These are phyloP conservation scores for Trypanosoma theileri DNA, from an alignment of 208 protist species.

Conservation along the genomic window DNA sequence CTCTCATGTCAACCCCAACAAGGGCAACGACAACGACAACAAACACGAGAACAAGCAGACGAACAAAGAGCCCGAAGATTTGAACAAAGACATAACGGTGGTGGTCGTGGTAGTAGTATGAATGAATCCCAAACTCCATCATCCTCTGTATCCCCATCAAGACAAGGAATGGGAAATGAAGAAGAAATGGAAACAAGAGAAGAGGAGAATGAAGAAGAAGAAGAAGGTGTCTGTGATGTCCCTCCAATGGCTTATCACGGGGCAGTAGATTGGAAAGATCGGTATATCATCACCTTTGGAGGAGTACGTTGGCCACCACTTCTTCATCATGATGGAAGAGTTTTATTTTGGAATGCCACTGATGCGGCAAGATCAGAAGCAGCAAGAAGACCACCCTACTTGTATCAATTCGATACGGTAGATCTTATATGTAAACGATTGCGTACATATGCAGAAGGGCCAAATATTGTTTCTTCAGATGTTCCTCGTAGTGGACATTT, in stretches of 20 bases:
- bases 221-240: background rate
- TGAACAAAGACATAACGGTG: too few species aligned
- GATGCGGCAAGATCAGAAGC: background rate
- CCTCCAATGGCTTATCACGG: constrained; percentile 30
- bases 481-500: constrained; percentile 26
- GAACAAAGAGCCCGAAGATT: too few species aligned
- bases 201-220: background rate
- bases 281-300: constrained; percentile 59
- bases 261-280: constrained; percentile 42
- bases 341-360: background rate
- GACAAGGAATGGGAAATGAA: too few species aligned
- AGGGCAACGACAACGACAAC: background rate
- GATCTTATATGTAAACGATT: constrained; percentile 7
- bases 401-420: constrained; percentile 25
- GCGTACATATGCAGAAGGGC: constrained; percentile 1
- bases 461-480: background rate
- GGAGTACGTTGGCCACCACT: constrained; percentile 9
- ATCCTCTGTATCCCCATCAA: too few species aligned
- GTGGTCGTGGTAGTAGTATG: too few species aligned
- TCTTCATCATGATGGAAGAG: background rate
- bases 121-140: too few species aligned
- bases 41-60: too few species aligned
- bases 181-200: too few species aligned
- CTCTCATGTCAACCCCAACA: background rate
- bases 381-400: too few species aligned